phyloP scores from a whole-genome alignment of 2,329 filamentous ascomycete genomes.

The Mycosphaerella arachidis region DNA sequence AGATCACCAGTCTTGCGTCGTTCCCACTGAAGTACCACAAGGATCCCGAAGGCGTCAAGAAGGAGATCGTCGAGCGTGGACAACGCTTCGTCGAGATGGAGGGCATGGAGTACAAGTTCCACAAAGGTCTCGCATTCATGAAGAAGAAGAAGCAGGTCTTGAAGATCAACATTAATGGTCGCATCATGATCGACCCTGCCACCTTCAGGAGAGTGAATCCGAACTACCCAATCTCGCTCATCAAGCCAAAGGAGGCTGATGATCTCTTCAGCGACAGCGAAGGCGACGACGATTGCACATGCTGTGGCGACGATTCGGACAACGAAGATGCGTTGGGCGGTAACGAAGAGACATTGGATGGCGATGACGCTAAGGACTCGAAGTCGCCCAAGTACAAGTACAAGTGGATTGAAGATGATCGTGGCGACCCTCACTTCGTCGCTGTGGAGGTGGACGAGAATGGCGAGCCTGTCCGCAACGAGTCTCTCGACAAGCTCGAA shows the following conservation, averaged over 20 bases:
- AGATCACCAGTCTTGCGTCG: constrained; percentile 71
- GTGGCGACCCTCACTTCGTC: constrained; percentile 48
- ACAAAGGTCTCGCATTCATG: constrained; percentile 79
- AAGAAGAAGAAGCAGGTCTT: constrained; percentile 71
- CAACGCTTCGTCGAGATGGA: constrained; percentile 78
- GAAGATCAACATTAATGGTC: constrained; percentile 80
- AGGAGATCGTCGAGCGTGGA: constrained; percentile 70
- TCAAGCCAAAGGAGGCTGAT: constrained; percentile 60
- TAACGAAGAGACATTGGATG: constrained; percentile 45
- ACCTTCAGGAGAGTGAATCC: constrained; percentile 81
- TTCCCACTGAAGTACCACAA: constrained; percentile 80
- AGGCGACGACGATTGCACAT: constrained; percentile 42
- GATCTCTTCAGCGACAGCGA: constrained; percentile 49
- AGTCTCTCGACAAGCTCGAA: constrained; percentile 56
- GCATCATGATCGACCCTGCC: constrained; percentile 81
- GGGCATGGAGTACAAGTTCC: constrained; percentile 76
- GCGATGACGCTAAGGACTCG: constrained; percentile 49
- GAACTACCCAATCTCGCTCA: constrained; percentile 72
- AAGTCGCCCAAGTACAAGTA: constrained; percentile 36
- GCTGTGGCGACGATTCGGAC: constrained; percentile 37
- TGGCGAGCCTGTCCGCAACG: constrained; percentile 50
- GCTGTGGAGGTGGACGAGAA: constrained; percentile 54
- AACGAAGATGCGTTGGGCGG: constrained; percentile 42
- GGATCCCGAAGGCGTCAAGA: constrained; percentile 60
- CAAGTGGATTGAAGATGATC: constrained; percentile 45